Conservation (phyloP, 2,329 filamentous ascomycete species). For the Ascochyta lentis region DNA sequence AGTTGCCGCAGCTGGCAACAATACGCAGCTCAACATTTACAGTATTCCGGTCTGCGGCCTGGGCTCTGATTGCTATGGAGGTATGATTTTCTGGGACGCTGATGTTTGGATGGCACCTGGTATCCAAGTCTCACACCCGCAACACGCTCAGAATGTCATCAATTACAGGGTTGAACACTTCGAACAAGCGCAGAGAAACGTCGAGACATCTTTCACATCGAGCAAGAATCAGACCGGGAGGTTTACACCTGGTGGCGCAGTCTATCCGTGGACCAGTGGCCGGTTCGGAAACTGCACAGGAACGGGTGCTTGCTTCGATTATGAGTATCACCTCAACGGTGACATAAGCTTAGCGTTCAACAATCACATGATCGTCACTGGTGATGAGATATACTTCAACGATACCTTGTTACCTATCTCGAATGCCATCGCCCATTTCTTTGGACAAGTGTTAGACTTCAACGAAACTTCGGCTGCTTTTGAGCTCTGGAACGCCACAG, state of each 20-base stretch:
- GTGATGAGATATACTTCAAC: conserved; percentile 63
- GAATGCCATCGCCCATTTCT: conserved; percentile 68
- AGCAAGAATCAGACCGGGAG: conserved; percentile 65
- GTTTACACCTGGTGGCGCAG: conserved; percentile 65
- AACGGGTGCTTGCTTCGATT: conserved; percentile 69
- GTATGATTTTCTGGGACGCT: conserved; percentile 70
- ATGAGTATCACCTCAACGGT: conserved; percentile 74
- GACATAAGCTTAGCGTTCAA: conserved; percentile 70
- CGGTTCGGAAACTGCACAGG: conserved; percentile 72
- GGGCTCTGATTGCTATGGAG: conserved; percentile 71
- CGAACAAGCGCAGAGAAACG: conserved; percentile 66
- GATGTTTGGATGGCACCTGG: conserved; percentile 74
- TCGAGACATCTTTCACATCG: conserved; percentile 60
- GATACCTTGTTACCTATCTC: conserved; percentile 67
- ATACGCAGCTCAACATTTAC: conserved; percentile 62
- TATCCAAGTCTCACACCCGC: conserved; percentile 67
- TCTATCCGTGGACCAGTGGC: conserved; percentile 73
- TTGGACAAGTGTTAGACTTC: conserved; percentile 64
- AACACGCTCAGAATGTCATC: conserved; percentile 67
- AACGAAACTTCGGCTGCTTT: conserved; percentile 56
- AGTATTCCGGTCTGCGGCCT: conserved; percentile 74
- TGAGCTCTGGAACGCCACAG: conserved; percentile 65
- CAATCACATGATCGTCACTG: conserved; percentile 67
- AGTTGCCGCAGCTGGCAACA: conserved; percentile 55
- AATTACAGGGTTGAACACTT: conserved; percentile 68